These are phyloP conservation scores for Hypoxylon intermedium DNA, from an alignment of 495 filamentous ascomycete genomes.

Conservation along the genomic window DNA sequence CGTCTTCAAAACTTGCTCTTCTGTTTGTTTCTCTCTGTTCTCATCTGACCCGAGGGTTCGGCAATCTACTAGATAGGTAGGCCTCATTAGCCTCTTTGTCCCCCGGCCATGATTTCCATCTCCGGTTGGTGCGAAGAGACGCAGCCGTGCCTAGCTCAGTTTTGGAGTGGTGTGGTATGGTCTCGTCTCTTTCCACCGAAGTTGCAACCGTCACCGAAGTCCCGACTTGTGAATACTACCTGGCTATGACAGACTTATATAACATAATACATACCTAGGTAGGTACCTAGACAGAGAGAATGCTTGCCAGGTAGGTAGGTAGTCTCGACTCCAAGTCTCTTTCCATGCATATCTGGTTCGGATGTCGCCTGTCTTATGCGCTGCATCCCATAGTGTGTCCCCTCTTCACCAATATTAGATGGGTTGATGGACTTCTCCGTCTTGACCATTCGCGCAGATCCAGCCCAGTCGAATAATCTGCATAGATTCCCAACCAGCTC, in stretches of 20 bases:
- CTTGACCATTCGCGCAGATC: slow-evolving; percentile 29
- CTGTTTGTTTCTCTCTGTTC: neutral
- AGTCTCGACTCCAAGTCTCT: too few species aligned
- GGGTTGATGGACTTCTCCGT: slow-evolving; percentile 20
- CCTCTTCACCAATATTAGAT: slow-evolving; percentile 24
- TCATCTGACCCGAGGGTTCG: neutral
- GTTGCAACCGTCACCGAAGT: slow-evolving; percentile 11
- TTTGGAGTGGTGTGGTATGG: neutral
- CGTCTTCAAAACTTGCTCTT: neutral
- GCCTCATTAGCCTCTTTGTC: slow-evolving; percentile 2
- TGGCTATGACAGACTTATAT: too few species aligned
- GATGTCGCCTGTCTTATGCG: slow-evolving; percentile 25
- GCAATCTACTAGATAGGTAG: neutral
- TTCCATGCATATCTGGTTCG: slow-evolving; percentile 3
- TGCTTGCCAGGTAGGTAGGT: too few species aligned
- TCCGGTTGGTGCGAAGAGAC: slow-evolving; percentile 23
- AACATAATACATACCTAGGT: too few species aligned
- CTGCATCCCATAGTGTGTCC: slow-evolving; percentile 18
- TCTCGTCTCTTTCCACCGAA: slow-evolving; percentile 14
- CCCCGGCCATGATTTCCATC: slow-evolving; percentile 10
- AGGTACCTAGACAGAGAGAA: too few species aligned
- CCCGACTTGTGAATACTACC: too few species aligned
- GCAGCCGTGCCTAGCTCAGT: slow-evolving; percentile 2
- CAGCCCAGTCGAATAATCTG: slow-evolving; percentile 39
- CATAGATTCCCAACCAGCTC: slow-evolving; percentile 12